Conservation (phyloP, 768 basidiomycete genomes). For the Suillus lakei region DNA sequence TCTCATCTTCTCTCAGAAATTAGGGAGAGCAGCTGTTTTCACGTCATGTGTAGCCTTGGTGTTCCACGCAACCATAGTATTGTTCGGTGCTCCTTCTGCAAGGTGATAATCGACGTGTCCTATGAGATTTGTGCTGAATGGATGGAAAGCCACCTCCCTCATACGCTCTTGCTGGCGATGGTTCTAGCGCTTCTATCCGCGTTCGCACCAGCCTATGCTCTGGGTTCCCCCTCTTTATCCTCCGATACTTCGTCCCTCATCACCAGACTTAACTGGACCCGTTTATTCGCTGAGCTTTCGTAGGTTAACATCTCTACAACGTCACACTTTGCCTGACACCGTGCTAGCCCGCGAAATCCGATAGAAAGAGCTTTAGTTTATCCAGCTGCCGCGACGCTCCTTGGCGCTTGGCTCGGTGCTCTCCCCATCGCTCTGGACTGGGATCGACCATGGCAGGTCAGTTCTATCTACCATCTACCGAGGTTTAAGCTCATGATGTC, state of each 20-base stretch:
- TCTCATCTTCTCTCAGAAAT: constrained; percentile 43
- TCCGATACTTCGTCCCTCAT: constrained; percentile 49
- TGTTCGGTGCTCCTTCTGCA: constrained; percentile 77
- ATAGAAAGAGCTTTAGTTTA: constrained; percentile 82
- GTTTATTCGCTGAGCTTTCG: constrained; percentile 83
- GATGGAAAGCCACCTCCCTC: constrained; percentile 48
- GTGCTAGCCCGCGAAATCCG: constrained; percentile 56
- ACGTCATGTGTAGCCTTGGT: constrained; percentile 54
- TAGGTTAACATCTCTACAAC: constrained; percentile 46
- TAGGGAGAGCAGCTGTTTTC: constrained; percentile 53
- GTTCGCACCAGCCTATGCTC: constrained; percentile 70
- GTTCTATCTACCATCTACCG: constrained; percentile 24
- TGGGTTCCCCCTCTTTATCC: constrained; percentile 62
- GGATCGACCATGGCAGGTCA: constrained; percentile 97
- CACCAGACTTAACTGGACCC: constrained; percentile 70
- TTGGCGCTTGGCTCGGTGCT: constrained; percentile 82
- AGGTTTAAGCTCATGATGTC: neutral
- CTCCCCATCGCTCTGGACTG: constrained; percentile 93
- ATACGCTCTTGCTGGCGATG: constrained; percentile 72
- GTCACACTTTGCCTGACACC: constrained; percentile 9
- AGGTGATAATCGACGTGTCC: constrained; percentile 46
- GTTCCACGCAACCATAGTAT: constrained; percentile 54
- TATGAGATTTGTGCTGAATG: constrained; percentile 3
- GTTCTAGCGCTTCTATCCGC: constrained; percentile 68
- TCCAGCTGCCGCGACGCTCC: constrained; percentile 70